Evolutionary conservation across 73 alveolate species (phyloP).

Genomic region (Paramecium biaurelia): DNA sequence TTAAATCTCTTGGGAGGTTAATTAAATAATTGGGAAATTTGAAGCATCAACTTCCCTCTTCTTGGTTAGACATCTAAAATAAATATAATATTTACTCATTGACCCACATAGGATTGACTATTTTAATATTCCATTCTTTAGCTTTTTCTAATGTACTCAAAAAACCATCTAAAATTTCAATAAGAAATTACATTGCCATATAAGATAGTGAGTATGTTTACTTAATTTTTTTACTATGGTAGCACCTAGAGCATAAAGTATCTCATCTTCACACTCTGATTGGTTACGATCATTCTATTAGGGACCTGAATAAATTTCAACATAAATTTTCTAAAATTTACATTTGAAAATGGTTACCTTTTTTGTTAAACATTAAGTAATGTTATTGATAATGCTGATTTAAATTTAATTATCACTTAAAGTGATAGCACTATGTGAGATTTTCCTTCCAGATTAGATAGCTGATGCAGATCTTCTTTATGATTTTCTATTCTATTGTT

Average conservation of each 20-base stretch:
- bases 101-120: constrained; percentile 26
- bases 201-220: background rate
- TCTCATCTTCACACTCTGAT: background rate
- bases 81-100: background rate
- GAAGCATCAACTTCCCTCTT: background rate
- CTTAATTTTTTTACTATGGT: background rate
- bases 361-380: background rate
- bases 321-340: background rate
- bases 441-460: background rate
- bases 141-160: background rate
- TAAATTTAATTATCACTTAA: background rate
- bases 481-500: background rate
- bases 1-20: background rate
- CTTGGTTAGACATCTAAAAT: background rate
- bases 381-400: background rate
- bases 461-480: background rate
- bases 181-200: constrained; percentile 10
- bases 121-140: background rate
- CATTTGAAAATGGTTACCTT: background rate
- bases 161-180: background rate
- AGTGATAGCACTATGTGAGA: background rate
- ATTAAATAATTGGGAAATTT: background rate
- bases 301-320: background rate
- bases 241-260: background rate
- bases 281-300: background rate